phyloP scores from a whole-genome alignment of 2,329 filamentous ascomycete species.

The Penicillium sp. region DNA sequence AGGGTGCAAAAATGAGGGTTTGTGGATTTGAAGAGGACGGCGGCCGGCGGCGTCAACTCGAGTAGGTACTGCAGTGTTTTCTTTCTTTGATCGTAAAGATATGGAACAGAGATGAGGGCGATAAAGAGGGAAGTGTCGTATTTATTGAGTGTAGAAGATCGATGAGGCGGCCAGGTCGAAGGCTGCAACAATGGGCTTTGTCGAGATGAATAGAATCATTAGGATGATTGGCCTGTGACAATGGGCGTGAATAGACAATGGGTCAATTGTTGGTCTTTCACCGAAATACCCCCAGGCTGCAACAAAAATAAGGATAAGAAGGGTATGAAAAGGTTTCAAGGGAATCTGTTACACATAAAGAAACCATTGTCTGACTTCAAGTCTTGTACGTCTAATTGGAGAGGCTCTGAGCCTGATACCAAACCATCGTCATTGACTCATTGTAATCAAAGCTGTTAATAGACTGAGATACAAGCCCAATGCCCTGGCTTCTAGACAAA shows the following conservation, averaged over 20 bases:
- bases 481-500: constrained; percentile 4
- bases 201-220: constrained; percentile 2
- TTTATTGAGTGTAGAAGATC: constrained; percentile 1
- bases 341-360: constrained; percentile 20
- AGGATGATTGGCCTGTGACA: neutral
- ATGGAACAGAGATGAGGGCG: neutral
- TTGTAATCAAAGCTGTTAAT: constrained; percentile 15
- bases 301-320: constrained; percentile 3
- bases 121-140: neutral
- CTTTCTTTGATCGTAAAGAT: neutral
- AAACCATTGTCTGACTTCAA: neutral
- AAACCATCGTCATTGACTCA: constrained; percentile 7
- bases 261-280: neutral
- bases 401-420: constrained; percentile 8
- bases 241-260: constrained; percentile 6
- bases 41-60: constrained; percentile 13
- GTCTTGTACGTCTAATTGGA: constrained; percentile 14
- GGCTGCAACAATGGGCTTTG: constrained; percentile 4
- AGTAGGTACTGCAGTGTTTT: neutral
- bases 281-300: neutral
- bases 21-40: constrained; percentile 2
- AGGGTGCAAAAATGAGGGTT: neutral
- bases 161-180: neutral
- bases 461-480: constrained; percentile 6
- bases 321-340: constrained; percentile 1